These are phyloP conservation scores for Lithocarpus polystachyus DNA, from an alignment of 306 rosid species.

Conservation along the genomic window DNA sequence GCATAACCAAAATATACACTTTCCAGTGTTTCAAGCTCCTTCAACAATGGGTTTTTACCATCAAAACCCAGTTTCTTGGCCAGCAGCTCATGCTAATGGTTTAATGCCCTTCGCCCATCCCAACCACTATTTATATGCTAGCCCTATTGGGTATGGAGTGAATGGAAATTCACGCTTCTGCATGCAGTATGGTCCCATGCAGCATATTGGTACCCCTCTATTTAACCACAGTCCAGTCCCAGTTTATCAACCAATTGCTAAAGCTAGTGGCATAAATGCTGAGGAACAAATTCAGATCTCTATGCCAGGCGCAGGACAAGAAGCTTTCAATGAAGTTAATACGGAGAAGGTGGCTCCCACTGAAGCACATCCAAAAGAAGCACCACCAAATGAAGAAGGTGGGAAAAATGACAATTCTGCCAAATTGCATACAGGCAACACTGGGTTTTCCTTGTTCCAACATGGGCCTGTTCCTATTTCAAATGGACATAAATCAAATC, in stretches of 20 bases:
- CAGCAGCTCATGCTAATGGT: constrained; percentile 63
- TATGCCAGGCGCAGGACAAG: constrained; percentile 43
- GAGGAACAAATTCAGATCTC: constrained; percentile 45
- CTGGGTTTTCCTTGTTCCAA: constrained; percentile 84
- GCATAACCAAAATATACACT: constrained; percentile 63
- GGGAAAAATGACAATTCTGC: constrained; percentile 41
- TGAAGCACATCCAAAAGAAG: constrained; percentile 37
- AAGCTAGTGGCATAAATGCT: constrained; percentile 37
- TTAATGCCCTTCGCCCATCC: constrained; percentile 66
- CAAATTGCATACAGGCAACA: constrained; percentile 37
- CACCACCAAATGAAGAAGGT: constrained; percentile 36
- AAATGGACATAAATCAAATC: constrained; percentile 39
- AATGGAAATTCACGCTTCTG: constrained; percentile 74
- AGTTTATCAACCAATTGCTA: constrained; percentile 62
- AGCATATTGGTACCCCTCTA: constrained; percentile 62
- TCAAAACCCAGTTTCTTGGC: constrained; percentile 90
- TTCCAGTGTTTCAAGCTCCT: constrained; percentile 70
- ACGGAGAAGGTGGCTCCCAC: constrained; percentile 39
- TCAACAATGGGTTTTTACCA: constrained; percentile 76
- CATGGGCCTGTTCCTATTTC: constrained; percentile 87
- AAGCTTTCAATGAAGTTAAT: constrained; percentile 38
- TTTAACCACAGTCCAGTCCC: constrained; percentile 61
- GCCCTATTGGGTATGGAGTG: constrained; percentile 78
- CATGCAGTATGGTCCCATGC: constrained; percentile 77
- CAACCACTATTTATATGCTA: constrained; percentile 64